Evolutionary conservation across 164 flowering plant genomes (phyloP).

Genomic region (Malania oleifera): DNA sequence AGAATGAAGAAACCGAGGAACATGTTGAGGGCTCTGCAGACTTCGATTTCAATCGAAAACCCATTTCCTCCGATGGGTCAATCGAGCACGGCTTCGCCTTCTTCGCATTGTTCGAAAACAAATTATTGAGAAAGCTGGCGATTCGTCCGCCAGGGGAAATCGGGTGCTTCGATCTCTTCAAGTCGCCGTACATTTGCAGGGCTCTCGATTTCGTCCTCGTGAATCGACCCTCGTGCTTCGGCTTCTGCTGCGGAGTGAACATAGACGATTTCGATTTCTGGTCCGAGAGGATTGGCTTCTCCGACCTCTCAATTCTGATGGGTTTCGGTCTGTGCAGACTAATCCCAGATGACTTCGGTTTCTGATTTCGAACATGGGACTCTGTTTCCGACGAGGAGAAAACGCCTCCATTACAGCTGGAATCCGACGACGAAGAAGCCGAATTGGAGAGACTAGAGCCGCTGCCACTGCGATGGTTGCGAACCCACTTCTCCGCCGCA

Average conservation of each 20-base stretch:
- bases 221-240: too few relatives aligned
- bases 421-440: neutral
- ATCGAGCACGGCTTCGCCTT: neutral
- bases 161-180: too few relatives aligned
- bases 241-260: constrained; percentile 5
- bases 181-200: too few relatives aligned
- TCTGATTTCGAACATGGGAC: neutral
- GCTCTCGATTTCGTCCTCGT: too few relatives aligned
- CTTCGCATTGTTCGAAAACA: neutral
- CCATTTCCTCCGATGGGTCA: neutral
- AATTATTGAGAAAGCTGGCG: neutral
- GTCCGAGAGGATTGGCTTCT: neutral
- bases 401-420: neutral
- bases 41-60: neutral
- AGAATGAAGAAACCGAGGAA: neutral
- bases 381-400: neutral
- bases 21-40: neutral
- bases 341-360: too few relatives aligned
- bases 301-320: neutral
- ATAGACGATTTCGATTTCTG: too few relatives aligned
- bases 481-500: neutral
- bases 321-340: neutral
- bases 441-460: neutral
- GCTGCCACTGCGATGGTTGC: too few relatives aligned
- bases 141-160: neutral